These are phyloP conservation scores for Cyclotella atomus DNA, from an alignment of 108 stramenopile species.

Conservation along the genomic window DNA sequence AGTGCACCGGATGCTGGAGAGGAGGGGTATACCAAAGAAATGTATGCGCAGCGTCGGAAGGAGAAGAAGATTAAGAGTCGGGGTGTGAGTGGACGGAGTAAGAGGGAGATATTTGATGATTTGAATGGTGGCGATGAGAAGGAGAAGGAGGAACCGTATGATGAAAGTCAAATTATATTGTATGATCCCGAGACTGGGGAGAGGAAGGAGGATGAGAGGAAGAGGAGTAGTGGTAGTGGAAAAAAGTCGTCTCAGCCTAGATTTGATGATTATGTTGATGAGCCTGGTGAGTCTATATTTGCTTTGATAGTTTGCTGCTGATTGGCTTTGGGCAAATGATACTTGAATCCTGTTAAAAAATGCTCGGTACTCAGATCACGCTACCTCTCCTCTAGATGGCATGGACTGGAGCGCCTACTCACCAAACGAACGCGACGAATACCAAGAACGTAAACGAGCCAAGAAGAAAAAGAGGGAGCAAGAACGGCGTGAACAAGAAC, in stretches of 20 bases:
- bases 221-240: background rate
- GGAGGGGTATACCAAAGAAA: conserved; percentile 31
- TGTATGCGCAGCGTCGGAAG: conserved; percentile 42
- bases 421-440: conserved; percentile 38
- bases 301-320: too few relatives aligned
- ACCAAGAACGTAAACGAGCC: conserved; percentile 25
- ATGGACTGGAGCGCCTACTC: conserved; percentile 53
- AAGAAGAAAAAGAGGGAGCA: conserved; percentile 19
- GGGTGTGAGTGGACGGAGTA: conserved; percentile 47
- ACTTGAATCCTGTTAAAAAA: too few relatives aligned
- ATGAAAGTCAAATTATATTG: conserved; percentile 8
- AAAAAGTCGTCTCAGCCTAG: conserved; percentile 1
- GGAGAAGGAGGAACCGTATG: conserved; percentile 9
- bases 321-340: too few relatives aligned
- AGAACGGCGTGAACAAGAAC: conserved; percentile 2
- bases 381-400: conserved; percentile 18
- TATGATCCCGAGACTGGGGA: conserved; percentile 16
- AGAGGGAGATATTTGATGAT: conserved; percentile 42
- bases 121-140: conserved; percentile 5
- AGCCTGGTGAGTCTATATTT: conserved; percentile 22
- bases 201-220: conserved; percentile 8
- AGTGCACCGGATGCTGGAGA: conserved; percentile 18
- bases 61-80: conserved; percentile 45
- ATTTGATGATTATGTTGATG: conserved; percentile 50
- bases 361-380: too few relatives aligned